Evolutionary conservation across 257 asterid genomes (phyloP), one percentile per base, ranked within the genome.

Genomic region (Nicotiana attenuata): DNA sequence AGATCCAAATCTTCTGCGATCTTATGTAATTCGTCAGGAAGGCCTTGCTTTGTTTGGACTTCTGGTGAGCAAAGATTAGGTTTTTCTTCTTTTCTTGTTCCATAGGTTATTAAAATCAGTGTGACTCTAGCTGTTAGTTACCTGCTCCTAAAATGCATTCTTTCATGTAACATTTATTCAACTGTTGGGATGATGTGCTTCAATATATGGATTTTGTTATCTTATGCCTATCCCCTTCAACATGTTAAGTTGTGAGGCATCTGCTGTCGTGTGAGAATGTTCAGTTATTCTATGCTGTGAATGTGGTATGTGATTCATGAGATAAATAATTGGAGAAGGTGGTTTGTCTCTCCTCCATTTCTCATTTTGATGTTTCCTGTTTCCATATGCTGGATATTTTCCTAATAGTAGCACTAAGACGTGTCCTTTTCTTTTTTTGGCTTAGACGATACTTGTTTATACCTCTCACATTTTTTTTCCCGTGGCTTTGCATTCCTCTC

Each of bases 1-100:
- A 83, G 99, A 96, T 84, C 81, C 98, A 64, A 92, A 88, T 85
- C 93, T 96, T 64, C 84, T 96, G 87, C 99, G 99, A 17, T 85
- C 93, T 76, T 87, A 92, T 86, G 92, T 92, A 33, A 83, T 90
- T 84, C 91, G 89, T 84, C 95, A 87, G 83, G 99, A 94, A 83
- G 97, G 97, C 82, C 89, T 80, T 73, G 83, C 83, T 65, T 91
- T 96, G 65, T 91, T 96, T 88, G 97, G 97, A 76, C 91, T 94
- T 84, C 85, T 96, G 97, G 98, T 96, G 87, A 90, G 97, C 76
- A 82, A 61, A 82, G 67, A 55, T 52, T 71, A 76, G 79, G 16
- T 78, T 47, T 47, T 45, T 14, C 22, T 45, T 47, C 14, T 47
- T 28, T 45, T 75, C 63, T 47, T 75, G 16, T 50, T 50, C 61